A percentile compares a stretch with the other conserved stretches of the same genome.
phyloP scores from a whole-genome alignment of 1,139 yeast genomes.

The Wickerhamomyces sp. region DNA sequence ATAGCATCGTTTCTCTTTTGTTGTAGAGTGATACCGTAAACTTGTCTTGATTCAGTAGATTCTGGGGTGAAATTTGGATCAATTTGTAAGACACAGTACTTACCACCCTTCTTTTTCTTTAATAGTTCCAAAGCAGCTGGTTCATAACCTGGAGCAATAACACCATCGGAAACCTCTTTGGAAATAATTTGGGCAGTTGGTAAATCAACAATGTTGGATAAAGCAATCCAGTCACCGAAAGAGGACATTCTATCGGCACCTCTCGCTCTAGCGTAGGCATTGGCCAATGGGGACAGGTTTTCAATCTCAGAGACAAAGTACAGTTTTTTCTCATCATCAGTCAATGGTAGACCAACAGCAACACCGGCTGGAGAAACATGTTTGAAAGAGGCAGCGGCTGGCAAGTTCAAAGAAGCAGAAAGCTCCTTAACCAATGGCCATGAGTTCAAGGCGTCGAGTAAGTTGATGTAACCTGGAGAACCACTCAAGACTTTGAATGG shows the following conservation, averaged over 20 bases:
- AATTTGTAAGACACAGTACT: conserved; percentile 92
- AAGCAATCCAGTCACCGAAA: conserved; percentile 96
- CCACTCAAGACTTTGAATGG: conserved; percentile 94
- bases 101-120: conserved; percentile 92
- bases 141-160: conserved; percentile 94
- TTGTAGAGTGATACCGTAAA: conserved; percentile 89
- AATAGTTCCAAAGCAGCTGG: conserved; percentile 87
- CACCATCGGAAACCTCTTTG: conserved; percentile 97
- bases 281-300: conserved; percentile 92
- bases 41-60: conserved; percentile 82
- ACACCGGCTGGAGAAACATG: conserved; percentile 99
- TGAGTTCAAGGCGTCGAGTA: conserved; percentile 92
- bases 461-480: conserved; percentile 95
- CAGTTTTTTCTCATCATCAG: conserved; percentile 87
- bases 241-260: conserved; percentile 99
- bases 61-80: conserved; percentile 93
- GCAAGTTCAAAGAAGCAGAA: conserved; percentile 87
- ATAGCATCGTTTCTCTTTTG: conserved; percentile 98
- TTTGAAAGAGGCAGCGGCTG: conserved; percentile 98
- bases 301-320: conserved; percentile 94
- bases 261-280: conserved; percentile 98
- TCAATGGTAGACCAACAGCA: conserved; percentile 91
- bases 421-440: conserved; percentile 99
- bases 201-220: conserved; percentile 90
- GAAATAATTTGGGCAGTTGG: conserved; percentile 97